Conservation (phyloP, 495 filamentous ascomycete genomes). For the Aspergillus steynii region DNA sequence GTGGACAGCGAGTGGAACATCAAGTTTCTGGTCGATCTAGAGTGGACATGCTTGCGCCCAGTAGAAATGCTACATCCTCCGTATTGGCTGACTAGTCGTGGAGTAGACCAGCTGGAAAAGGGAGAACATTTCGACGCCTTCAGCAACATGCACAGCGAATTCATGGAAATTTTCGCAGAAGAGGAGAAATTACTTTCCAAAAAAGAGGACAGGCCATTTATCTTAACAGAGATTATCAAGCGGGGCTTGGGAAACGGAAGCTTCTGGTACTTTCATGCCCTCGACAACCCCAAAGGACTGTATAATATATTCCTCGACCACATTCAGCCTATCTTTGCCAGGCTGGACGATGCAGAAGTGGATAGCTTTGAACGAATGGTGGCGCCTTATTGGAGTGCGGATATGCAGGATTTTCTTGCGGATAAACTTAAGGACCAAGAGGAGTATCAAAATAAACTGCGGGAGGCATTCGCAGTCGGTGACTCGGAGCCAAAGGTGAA, state of each 20-base stretch:
- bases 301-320: conserved; percentile 21
- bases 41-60: conserved; percentile 27
- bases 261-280: conserved; percentile 31
- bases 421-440: not conserved
- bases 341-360: not conserved
- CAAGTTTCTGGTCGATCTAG: conserved; percentile 23
- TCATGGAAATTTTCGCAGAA: conserved; percentile 20
- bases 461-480: not conserved
- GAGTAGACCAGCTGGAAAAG: conserved; percentile 18
- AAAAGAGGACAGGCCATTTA: not conserved
- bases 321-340: conserved; percentile 13
- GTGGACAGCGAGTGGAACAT: conserved; percentile 32
- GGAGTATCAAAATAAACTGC: conserved; percentile 3
- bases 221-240: conserved; percentile 19
- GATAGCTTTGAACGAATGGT: not conserved
- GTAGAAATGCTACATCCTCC: conserved; percentile 26
- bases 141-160: conserved; percentile 8
- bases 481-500: not conserved
- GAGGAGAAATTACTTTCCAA: conserved; percentile 4
- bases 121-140: conserved; percentile 14
- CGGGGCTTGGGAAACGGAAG: conserved; percentile 17
- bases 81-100: conserved; percentile 33
- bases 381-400: conserved; percentile 2
- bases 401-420: not conserved
- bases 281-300: conserved; percentile 25